These are phyloP conservation scores for Metschnikowia picachoensis DNA, from an alignment of 805 yeast species.

Conservation along the genomic window DNA sequence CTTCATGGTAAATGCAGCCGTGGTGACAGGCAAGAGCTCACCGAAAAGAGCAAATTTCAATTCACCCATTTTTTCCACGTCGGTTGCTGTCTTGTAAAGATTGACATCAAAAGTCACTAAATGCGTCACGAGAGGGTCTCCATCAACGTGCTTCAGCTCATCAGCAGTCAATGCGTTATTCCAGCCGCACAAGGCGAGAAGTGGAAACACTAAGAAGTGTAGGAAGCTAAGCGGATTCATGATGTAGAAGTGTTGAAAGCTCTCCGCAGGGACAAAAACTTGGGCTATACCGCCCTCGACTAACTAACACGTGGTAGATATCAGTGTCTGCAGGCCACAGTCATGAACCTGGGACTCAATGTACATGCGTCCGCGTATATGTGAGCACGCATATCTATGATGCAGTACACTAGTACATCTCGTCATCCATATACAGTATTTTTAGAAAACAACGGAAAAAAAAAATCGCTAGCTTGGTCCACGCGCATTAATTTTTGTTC, in stretches of 20 bases:
- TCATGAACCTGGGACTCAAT: neutral
- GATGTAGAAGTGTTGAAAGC: neutral
- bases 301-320: neutral
- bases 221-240: constrained; percentile 6
- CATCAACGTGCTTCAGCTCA: constrained; percentile 20
- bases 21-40: constrained; percentile 25
- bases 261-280: neutral
- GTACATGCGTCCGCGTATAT: too few species aligned
- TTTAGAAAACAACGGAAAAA: too few species aligned
- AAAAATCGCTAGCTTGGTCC: too few species aligned
- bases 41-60: constrained; percentile 26
- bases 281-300: neutral
- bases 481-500: too few species aligned
- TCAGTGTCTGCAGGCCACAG: neutral
- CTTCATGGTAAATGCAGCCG: constrained; percentile 30
- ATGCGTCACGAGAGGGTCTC: constrained; percentile 51
- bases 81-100: constrained; percentile 21
- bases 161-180: constrained; percentile 12
- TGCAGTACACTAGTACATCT: too few species aligned
- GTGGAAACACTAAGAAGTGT: constrained; percentile 3
- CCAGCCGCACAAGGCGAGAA: constrained; percentile 5
- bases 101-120: constrained; percentile 39
- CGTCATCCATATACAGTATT: too few species aligned
- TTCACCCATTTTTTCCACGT: constrained; percentile 31
- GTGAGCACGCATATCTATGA: too few species aligned